Base-by-base conservation (phyloP, 2,329 filamentous ascomycete genomes). In the Colletotrichum chlorophyti region DNA sequence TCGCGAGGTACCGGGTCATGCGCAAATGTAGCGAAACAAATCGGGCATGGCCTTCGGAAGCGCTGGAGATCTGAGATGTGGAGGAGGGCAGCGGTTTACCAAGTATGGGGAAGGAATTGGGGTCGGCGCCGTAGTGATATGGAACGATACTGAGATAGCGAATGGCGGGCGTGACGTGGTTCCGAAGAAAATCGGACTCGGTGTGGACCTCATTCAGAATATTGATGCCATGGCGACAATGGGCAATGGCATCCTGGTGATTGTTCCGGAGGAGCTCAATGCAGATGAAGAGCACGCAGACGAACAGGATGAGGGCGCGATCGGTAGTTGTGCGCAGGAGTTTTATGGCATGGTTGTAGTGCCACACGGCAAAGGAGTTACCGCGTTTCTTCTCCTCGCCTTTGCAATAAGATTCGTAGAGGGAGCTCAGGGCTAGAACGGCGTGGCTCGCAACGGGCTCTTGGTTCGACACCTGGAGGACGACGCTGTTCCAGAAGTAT, bases 41-140 rank as follows among this genome's bases (percentile, higher is more conserved):
- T 1, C 63, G 65, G 12, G 66, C 65, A 19, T 73, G 69, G 0
- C 72, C 73, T 3, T 72, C 65, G 3, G 64, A 58, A 6, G 70
- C 41, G 1, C 51, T 57, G 29, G 17, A 2, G 43, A 4, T 50
- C 21, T 0, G 65, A 53, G 10, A 4, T n/a, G 31, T 34, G 2
- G 15, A 10, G 3, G 41, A 9, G 1, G 21, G n/a, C 6, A 26
- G 1, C 2, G 29, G 48, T 12, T 19, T 23, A 17, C 35, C 27
- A 8, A 58, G 29, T 3, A 8, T 12, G 7, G 51, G 57, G 17
- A 60, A 60, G 1, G 37, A 26, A 19, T 10, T 10, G 10, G 52
- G 38, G 12, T 31, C 32, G 9, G 26, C 29, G 7, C 40, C 52
- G 7, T 19, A 50, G 5, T 12, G 35, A 3, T 50, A 60, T 0